Evolutionary conservation across 2,329 filamentous ascomycete species (phyloP), one percentile per base, ranked within the genome.

Genomic region (Stagonosporopsis rhizophila): DNA sequence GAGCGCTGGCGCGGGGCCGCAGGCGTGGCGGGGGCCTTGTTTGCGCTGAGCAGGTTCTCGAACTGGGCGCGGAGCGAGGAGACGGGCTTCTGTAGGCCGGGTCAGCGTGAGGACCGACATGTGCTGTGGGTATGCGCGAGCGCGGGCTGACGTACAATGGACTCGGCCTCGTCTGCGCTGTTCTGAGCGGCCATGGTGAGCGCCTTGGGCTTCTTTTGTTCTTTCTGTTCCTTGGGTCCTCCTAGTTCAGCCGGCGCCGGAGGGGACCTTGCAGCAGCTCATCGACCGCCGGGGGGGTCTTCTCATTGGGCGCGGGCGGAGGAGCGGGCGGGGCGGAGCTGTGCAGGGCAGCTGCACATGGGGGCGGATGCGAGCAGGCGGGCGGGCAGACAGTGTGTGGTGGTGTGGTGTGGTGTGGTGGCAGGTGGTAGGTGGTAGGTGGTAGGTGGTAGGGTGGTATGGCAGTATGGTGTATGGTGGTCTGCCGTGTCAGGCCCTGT

Each of bases 51-150:
- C 80, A 94, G 87, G 71, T 89, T 91, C 80, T 95, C 91, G 74
- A 94, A 95, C 67, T 90, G 88, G 61, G 89, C 91, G 59, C 88
- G 85, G 58, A 95, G 81, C 47, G 90, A 93, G 47, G 91, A 95
- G 46, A 95, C 90, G 23, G 91, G 90, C 79, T 88, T 91, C 89
- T 92, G 37, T 14, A 15, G 34, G 12, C 34, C 2, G 17, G 46
- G 59, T 72, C 46, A 71, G 62, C 40, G 60, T 38, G 32, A 23
- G 49, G 40, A 54, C 34, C 44, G 27, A 30, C 17, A 20, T 12
- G 48, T 44, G 7, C 38, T 2, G 22, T 14, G 17, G 19, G 2
- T 3, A 25, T 19, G 23, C 23, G 23, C 23, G 8, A 17, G 12
- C 14, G 42, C n/a, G 23, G 2, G 30, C 44, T 19, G 20, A 75